Conservation (phyloP, 2,329 filamentous ascomycete genomes). For the Fusarium longipes region DNA sequence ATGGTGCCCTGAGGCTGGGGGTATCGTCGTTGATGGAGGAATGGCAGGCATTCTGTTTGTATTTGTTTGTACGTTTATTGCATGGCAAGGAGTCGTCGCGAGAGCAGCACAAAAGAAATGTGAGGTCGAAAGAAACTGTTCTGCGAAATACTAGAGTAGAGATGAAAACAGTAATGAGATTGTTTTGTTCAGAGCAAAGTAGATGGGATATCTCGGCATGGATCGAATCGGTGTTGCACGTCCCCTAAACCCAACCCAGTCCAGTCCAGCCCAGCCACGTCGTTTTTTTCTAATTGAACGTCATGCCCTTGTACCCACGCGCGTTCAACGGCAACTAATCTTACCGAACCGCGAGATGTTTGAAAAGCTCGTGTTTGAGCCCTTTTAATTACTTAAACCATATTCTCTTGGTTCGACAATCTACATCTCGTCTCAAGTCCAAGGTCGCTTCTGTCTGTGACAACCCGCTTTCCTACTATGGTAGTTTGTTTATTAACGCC, state of each 20-base stretch:
- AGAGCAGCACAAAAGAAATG: background rate
- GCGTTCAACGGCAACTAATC: conserved; percentile 6
- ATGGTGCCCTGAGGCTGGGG: conserved; percentile 20
- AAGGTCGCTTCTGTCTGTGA: background rate
- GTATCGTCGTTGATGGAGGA: conserved; percentile 29
- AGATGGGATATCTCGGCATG: conserved; percentile 6
- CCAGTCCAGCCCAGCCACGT: conserved; percentile 24
- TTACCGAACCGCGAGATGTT: background rate
- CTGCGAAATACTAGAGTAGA: background rate
- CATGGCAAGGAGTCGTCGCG: conserved; percentile 3
- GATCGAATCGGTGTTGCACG: conserved; percentile 11
- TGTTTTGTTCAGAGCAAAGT: conserved; percentile 10
- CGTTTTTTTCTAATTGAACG: conserved; percentile 20
- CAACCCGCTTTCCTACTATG: conserved; percentile 1
- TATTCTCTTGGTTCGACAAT: background rate
- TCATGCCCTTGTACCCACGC: conserved; percentile 17
- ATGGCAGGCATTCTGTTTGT: conserved; percentile 28
- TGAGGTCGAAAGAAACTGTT: background rate
- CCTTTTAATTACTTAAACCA: background rate
- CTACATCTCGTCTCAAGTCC: background rate
- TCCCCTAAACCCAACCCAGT: conserved; percentile 2
- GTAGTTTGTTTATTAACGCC: background rate
- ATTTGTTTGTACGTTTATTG: background rate
- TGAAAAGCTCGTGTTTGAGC: background rate
- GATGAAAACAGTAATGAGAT: background rate